Evolutionary conservation across 75 land plant genomes (phyloP).

Genomic region (Picea glauca): DNA sequence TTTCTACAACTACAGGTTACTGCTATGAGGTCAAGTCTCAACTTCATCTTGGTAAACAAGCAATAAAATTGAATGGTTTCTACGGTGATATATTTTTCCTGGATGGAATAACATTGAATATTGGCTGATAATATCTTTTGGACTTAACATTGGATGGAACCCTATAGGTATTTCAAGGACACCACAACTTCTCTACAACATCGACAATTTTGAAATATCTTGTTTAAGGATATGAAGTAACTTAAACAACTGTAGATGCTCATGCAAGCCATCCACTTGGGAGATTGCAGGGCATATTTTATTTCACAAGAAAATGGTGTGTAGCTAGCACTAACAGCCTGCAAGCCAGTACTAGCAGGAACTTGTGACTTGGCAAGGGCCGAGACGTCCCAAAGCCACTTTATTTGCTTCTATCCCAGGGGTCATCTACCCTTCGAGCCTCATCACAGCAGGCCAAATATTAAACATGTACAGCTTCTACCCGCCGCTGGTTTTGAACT

Average conservation of each 20-base stretch:
- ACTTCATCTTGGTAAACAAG: not conserved
- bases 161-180: not conserved
- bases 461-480: too few relatives aligned
- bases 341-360: too few relatives aligned
- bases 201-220: not conserved
- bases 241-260: not conserved
- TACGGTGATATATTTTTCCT: not conserved
- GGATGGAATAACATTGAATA: not conserved
- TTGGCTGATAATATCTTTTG: not conserved
- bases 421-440: too few relatives aligned
- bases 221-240: not conserved
- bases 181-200: not conserved
- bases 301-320: too few relatives aligned
- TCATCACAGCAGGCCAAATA: too few relatives aligned
- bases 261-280: not conserved
- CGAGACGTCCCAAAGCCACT: too few relatives aligned
- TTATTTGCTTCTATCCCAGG: too few relatives aligned
- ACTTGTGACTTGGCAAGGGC: too few relatives aligned
- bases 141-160: not conserved
- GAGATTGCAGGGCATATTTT: not conserved
- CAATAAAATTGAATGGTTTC: not conserved
- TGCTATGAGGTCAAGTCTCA: not conserved
- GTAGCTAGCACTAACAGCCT: too few relatives aligned
- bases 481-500: too few relatives aligned
- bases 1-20: not conserved